phyloP scores from a whole-genome alignment of 2,329 filamentous ascomycete genomes.

The Anthostomella pinea region DNA sequence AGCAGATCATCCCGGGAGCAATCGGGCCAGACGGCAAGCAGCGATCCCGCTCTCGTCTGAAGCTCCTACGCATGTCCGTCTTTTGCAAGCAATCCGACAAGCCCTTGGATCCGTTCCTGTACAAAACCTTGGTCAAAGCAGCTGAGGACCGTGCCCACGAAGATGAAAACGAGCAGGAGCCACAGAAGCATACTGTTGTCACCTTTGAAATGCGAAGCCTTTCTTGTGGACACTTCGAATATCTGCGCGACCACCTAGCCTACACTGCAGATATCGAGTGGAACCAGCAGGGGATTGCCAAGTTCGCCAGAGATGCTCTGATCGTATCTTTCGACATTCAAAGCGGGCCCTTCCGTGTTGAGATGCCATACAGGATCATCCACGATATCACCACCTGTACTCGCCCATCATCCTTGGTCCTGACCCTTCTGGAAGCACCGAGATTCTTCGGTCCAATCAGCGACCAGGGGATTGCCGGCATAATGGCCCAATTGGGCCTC shows the following conservation, averaged over 20 bases:
- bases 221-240: constrained; percentile 49
- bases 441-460: constrained; percentile 39
- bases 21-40: constrained; percentile 3
- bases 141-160: constrained; percentile 28
- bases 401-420: constrained; percentile 37
- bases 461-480: too few relatives aligned
- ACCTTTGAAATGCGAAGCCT: constrained; percentile 26
- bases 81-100: constrained; percentile 37
- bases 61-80: constrained; percentile 26
- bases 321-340: constrained; percentile 34
- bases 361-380: constrained; percentile 49
- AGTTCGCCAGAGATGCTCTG: constrained; percentile 43
- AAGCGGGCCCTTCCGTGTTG: constrained; percentile 33
- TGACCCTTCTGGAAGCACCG: constrained; percentile 52
- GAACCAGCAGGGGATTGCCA: constrained; percentile 38
- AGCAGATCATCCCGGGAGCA: constrained; percentile 6
- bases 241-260: constrained; percentile 33
- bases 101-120: constrained; percentile 32
- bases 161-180: constrained; percentile 20
- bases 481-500: constrained; percentile 19
- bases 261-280: constrained; percentile 42
- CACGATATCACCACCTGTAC: constrained; percentile 42
- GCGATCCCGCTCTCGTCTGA: constrained; percentile 25
- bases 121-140: constrained; percentile 34
- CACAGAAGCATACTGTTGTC: constrained; percentile 14